These are phyloP conservation scores for Phellinidium pouzarii DNA, from an alignment of 1,284 basidiomycete species.

Conservation along the genomic window DNA sequence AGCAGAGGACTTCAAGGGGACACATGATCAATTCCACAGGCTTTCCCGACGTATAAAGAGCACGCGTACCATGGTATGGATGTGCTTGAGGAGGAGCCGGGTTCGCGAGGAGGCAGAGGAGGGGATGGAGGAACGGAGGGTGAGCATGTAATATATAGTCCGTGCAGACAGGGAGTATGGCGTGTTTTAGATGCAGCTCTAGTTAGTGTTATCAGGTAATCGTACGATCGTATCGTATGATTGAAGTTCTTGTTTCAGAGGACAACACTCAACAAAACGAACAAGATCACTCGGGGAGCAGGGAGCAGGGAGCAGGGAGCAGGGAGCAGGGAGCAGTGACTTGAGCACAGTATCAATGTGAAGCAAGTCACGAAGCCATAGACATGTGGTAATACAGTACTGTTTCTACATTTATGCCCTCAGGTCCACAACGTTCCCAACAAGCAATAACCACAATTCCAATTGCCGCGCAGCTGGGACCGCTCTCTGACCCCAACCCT, in stretches of 20 bases:
- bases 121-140: constrained; percentile 33
- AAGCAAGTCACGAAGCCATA: too few relatives aligned
- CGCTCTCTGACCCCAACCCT: constrained; percentile 22
- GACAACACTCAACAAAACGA: not conserved
- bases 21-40: constrained; percentile 8
- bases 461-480: constrained; percentile 42
- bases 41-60: not conserved
- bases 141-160: constrained; percentile 21
- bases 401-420: too few relatives aligned
- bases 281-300: too few relatives aligned
- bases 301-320: too few relatives aligned
- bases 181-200: constrained; percentile 9
- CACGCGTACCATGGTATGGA: constrained; percentile 31
- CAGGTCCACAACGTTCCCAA: constrained; percentile 55
- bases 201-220: constrained; percentile 20
- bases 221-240: constrained; percentile 23
- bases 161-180: constrained; percentile 20
- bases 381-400: too few relatives aligned
- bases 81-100: constrained; percentile 30
- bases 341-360: too few relatives aligned
- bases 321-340: too few relatives aligned
- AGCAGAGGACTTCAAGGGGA: constrained; percentile 29
- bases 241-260: not conserved
- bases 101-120: constrained; percentile 34
- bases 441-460: constrained; percentile 68